phyloP scores from a whole-genome alignment of 345 rosid species.

The Streptanthus diversifolius region DNA sequence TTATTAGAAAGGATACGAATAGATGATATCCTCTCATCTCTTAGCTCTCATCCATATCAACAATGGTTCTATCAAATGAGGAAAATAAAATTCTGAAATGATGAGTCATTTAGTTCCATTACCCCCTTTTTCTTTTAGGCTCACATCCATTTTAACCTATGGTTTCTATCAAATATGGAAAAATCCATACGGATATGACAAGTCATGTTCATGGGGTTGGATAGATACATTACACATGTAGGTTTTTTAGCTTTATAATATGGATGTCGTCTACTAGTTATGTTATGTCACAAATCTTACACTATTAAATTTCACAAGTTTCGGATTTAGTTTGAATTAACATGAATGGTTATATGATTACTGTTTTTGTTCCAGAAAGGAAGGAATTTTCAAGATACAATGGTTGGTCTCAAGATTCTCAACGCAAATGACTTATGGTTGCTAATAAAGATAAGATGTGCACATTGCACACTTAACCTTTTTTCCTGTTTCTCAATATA shows the following conservation, averaged over 20 bases:
- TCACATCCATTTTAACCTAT: conserved; percentile 3
- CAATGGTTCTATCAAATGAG: conserved; percentile 16
- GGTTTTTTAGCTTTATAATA: background rate
- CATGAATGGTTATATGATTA: background rate
- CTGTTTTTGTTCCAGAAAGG: background rate
- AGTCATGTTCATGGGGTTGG: conserved; percentile 31
- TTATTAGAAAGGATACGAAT: conserved; percentile 17
- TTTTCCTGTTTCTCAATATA: background rate
- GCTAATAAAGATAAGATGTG: background rate
- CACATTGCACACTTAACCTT: too few species aligned
- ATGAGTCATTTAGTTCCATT: conserved; percentile 25
- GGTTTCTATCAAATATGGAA: background rate
- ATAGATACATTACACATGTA: conserved; percentile 10
- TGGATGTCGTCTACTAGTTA: background rate
- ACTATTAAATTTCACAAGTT: background rate
- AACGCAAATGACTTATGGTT: background rate
- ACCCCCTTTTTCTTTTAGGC: conserved; percentile 7
- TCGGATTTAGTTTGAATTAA: background rate
- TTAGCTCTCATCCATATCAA: conserved; percentile 25
- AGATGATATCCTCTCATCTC: conserved; percentile 25
- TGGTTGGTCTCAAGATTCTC: background rate
- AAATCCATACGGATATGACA: conserved; percentile 17
- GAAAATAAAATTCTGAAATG: conserved; percentile 15
- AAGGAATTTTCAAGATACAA: background rate
- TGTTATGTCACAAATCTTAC: background rate